Percentiles rank a stretch among this genome's conserved stretches.
Conservation (phyloP, 2,329 filamentous ascomycete species). For the Aureobasidium mangrovei region DNA sequence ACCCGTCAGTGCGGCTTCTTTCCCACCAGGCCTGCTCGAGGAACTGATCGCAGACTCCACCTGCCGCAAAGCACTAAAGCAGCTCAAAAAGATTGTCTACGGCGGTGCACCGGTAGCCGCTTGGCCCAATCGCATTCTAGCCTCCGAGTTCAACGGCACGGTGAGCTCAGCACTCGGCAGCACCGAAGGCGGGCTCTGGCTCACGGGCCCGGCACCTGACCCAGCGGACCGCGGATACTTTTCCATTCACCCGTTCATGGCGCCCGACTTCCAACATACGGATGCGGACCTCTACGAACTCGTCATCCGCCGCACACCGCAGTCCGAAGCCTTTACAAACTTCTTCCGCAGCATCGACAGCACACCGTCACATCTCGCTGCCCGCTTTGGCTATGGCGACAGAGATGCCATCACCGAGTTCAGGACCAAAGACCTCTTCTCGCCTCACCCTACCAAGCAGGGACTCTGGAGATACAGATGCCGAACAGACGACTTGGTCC, state of each 20-base stretch:
- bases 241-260: conserved; percentile 6
- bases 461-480: conserved; percentile 11
- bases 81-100: neutral
- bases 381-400: neutral
- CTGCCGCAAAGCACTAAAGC: neutral
- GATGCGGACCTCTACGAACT: conserved; percentile 12
- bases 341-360: conserved; percentile 9
- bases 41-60: neutral
- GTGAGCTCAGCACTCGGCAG: conserved; percentile 4
- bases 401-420: neutral
- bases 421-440: conserved; percentile 11
- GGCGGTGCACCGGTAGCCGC: conserved; percentile 4
- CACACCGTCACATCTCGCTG: neutral
- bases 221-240: conserved; percentile 11
- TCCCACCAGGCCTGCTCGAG: conserved; percentile 8
- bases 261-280: conserved; percentile 2
- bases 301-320: neutral
- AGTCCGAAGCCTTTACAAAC: neutral
- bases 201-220: neutral
- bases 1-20: conserved; percentile 1
- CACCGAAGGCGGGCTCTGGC: conserved; percentile 13
- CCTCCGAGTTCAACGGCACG: neutral
- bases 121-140: neutral
- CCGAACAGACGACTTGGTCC: conserved; percentile 8
- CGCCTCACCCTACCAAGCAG: conserved; percentile 2